Base-by-base conservation (phyloP, 2,329 filamentous ascomycete genomes). In the Cryphonectria parasitica region DNA sequence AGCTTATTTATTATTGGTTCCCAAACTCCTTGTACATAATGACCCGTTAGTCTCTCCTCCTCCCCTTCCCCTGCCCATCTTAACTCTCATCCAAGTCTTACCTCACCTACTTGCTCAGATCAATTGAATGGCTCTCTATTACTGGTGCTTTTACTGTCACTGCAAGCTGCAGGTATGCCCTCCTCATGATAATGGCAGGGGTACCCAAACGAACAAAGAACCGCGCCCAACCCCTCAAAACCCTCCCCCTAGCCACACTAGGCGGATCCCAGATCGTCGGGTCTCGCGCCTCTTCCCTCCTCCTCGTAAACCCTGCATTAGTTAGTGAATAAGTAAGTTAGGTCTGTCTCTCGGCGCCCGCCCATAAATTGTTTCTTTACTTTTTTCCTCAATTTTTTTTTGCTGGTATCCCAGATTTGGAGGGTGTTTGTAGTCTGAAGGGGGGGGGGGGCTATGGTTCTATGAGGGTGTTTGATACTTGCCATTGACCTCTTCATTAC, bases 221-320 rank as follows among this genome's bases (percentile, higher is more conserved):
- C 43, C 43, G 15, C 19, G 4, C n/a, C n/a, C n/a, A 15, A 15
- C 10, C 52, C 25, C n/a, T n/a, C n/a, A n/a, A n/a, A n/a, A n/a
- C 49, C n/a, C 25, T 8, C 3, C 52, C 52, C 17, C 15, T 25
- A 11, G 19, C 39, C 22, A 64, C n/a, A 43, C 60, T 11, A 41
- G 36, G 19, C 34, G 41, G 63, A 69, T 64, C 68, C 68, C 68
- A 69, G 68, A 60, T 66, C 63, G 54, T 64, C 68, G 68, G 68
- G 60, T 69, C 63, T 56, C 56, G 45, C 25, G 67, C 54, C 31
- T 34, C 61, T 19, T 28, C 52, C 25, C 52, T 31, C 54, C 54
- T 58, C 31, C 54, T 49, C 45, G 7, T 28, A 58, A 58, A 34
- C 28, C 54, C 54, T 58, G 54, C 54, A 58, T 58, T 28, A 58